Evolutionary conservation across 176 grass and related monocot genomes (phyloP).

Genomic region (Oryza punctata): DNA sequence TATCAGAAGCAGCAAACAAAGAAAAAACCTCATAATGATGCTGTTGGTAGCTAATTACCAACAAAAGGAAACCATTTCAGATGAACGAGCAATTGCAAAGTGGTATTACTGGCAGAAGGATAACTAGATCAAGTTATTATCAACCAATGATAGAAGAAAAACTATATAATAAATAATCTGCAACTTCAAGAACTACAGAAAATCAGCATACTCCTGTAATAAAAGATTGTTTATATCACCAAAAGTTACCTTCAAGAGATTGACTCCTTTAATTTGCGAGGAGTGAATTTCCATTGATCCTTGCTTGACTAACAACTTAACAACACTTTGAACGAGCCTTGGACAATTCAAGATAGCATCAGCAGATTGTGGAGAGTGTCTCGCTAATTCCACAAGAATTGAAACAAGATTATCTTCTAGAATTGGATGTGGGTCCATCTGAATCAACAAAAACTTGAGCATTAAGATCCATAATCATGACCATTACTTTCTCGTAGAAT

Average conservation of each 20-base stretch:
- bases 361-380: conserved; percentile 82
- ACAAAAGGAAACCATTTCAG: conserved; percentile 35
- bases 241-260: conserved; percentile 76
- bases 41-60: not conserved
- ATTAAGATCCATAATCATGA: conserved; percentile 38
- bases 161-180: conserved; percentile 12
- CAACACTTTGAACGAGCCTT: conserved; percentile 65
- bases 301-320: conserved; percentile 70
- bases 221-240: conserved; percentile 9
- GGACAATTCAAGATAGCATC: conserved; percentile 84
- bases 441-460: conserved; percentile 45
- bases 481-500: not conserved
- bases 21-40: not conserved
- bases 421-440: conserved; percentile 74
- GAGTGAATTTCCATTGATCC: conserved; percentile 51
- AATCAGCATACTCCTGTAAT: conserved; percentile 3
- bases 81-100: conserved; percentile 20
- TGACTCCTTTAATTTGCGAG: conserved; percentile 67
- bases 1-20: not conserved
- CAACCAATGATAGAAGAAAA: conserved; percentile 4
- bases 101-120: conserved; percentile 5
- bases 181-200: conserved; percentile 4
- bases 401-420: conserved; percentile 86
- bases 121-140: not conserved
- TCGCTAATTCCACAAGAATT: conserved; percentile 81